Evolutionary conservation across 2,329 filamentous ascomycete genomes (phyloP), one percentile per base, ranked within the genome.

Genomic region (Septoria linicola): DNA sequence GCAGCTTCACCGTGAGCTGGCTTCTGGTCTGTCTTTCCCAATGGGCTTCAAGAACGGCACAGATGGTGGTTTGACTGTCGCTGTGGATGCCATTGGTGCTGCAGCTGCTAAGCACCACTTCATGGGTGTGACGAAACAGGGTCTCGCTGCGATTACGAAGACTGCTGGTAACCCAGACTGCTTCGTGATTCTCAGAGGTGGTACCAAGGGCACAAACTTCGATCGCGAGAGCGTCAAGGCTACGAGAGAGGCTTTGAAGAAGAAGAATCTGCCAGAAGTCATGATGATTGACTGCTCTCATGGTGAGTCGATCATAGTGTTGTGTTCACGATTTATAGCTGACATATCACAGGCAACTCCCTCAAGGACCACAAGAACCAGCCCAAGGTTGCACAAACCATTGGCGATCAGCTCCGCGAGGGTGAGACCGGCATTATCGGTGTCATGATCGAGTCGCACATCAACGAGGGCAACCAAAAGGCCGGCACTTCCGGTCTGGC

Each of bases 41-140:
- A 91, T 99, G 61, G 93, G 93, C 53, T 99, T 96, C 86, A 99
- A 99, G 83, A 99, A 99, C 73, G 93, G 93, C 56, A 99, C 93
- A 19, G 93, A 99, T 66, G 93, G 93, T 35, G 89, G 87, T 63
- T 77, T 99, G 50, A 84, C 83, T 21, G 91, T 97, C 16, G 91
- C 92, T 16, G 95, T 97, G 64, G 93, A 99, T 69, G 93, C 93
- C 27, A 96, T 97, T 69, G 93, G 92, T 37, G 71, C 73, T 23
- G 88, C 87, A 1, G 84, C 85, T 51, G 80, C 87, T n/a, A 84
- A 81, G 72, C 93, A 99, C 73, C 92, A 96, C 77, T 99, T 99
- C 79, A 87, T 99, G 80, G 92, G 91, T 73, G 93, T 99, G 42
- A 99, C 93, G 25, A 99, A 99, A 80, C 91, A 96, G 68, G 93